Evolutionary conservation across 768 basidiomycete genomes (phyloP), one percentile per base, ranked within the genome.

Genomic region (Suillus placidus): DNA sequence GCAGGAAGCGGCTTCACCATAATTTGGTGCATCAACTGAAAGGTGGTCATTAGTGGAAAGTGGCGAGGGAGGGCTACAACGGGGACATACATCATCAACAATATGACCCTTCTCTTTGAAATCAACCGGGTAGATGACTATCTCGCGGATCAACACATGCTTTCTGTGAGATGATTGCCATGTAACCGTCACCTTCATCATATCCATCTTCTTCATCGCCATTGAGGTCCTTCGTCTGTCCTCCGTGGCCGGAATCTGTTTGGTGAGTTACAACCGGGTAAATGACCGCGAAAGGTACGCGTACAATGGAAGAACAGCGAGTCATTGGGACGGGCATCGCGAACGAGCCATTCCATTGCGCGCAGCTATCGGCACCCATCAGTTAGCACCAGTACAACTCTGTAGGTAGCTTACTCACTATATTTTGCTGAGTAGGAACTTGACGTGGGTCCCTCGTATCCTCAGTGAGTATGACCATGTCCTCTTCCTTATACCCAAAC

Each of bases 271-370:
- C 42, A 47, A 26, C 32, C 26, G 10, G 3, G 32, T 26, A 35
- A 34, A 16, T 51, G n/a, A 34, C 13, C 7, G 52, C 23, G 9
- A 58, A 30, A 58, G 0, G 3, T 30, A 1, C 6, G 1, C 58
- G 12, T 18, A 60, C 58, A 96, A 69, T 95, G 95, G 83, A 96
- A 92, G 82, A 95, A 95, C 38, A 96, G 80, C 4, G 95, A 89
- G 70, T 97, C 94, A 68, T 95, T 90, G 1, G 93, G 87, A 20
- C 80, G 79, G 14, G 96, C 95, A 67, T 83, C 90, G 18, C 77
- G 79, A 20, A 95, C 93, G n/a, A 99, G 88, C 96, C 95, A 98
- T 66, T 87, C 83, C 93, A 97, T 96, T 6, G 91, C 95, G 54
- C 83, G 77, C 23, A 94, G 72, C 87, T 91, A 67, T 14, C 51